These are phyloP conservation scores for Hippophae rhamnoides DNA, from an alignment of 306 rosid genomes.

Conservation along the genomic window DNA sequence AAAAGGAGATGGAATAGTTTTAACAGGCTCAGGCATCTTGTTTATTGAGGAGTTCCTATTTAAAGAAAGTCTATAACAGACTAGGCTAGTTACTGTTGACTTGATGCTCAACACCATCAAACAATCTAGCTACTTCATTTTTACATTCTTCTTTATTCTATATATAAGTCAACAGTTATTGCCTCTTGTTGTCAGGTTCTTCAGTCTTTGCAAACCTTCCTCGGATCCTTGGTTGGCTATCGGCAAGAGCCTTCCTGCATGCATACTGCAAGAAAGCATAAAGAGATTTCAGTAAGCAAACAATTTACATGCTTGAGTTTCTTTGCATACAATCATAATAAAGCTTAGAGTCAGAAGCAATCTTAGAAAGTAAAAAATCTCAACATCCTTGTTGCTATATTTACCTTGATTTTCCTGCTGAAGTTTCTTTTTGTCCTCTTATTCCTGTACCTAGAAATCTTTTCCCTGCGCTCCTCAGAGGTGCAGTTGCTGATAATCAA, in stretches of 20 bases:
- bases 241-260: slow-evolving; percentile 99
- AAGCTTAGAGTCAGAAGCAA: not conserved
- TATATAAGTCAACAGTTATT: slow-evolving; percentile 21
- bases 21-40: slow-evolving; percentile 14
- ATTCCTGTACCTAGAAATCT: slow-evolving; percentile 87
- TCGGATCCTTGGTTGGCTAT: slow-evolving; percentile 94
- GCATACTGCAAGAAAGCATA: slow-evolving; percentile 55
- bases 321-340: no score
- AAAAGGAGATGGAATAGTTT: slow-evolving; percentile 26
- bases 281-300: slow-evolving; percentile 5
- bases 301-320: not conserved
- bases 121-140: slow-evolving; percentile 29
- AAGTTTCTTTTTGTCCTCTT: slow-evolving; percentile 90
- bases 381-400: not conserved
- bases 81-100: slow-evolving; percentile 14
- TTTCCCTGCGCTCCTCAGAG: slow-evolving; percentile 71
- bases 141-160: slow-evolving; percentile 17
- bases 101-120: slow-evolving; percentile 23
- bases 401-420: slow-evolving; percentile 97
- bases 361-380: no score
- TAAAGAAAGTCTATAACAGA: slow-evolving; percentile 13
- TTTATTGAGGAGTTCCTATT: slow-evolving; percentile 10
- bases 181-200: slow-evolving; percentile 54
- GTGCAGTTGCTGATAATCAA: slow-evolving; percentile 46
- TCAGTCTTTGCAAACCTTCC: slow-evolving; percentile 97